Conservation (phyloP, 768 basidiomycete species). For the Nevesoporus exiguus region DNA sequence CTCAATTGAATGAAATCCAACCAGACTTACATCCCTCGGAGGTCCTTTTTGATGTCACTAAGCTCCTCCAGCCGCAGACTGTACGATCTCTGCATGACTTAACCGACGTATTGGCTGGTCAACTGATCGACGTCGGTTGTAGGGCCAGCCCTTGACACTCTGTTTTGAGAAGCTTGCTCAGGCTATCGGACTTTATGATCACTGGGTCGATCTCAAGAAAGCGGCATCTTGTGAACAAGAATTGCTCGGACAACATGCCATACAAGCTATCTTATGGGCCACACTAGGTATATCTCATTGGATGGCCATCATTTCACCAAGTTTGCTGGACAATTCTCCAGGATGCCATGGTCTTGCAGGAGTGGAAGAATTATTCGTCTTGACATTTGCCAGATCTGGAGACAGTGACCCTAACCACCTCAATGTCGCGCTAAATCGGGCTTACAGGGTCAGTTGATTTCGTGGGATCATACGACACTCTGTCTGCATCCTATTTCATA, state of each 20-base stretch:
- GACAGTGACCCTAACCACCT: conserved; percentile 61
- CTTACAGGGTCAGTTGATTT: conserved; percentile 52
- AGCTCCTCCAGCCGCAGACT: conserved; percentile 64
- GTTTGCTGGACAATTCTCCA: conserved; percentile 28
- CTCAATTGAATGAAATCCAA: conserved; percentile 67
- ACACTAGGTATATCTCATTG: conserved; percentile 49
- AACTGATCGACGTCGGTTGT: conserved; percentile 9
- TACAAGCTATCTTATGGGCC: conserved; percentile 71
- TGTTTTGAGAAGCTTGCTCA: conserved; percentile 68
- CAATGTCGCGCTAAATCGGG: conserved; percentile 58
- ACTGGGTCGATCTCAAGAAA: conserved; percentile 61
- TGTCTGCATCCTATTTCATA: conserved; percentile 8
- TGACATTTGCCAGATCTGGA: conserved; percentile 59
- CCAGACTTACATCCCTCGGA: conserved; percentile 73
- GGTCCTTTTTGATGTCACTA: conserved; percentile 71
- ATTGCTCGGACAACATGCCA: conserved; percentile 69
- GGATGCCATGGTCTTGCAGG: conserved; percentile 64
- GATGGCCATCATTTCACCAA: neutral
- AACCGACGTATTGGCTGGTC: neutral
- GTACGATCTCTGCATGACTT: conserved; percentile 34
- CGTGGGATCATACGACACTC: neutral
- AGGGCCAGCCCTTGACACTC: conserved; percentile 71
- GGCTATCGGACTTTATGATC: conserved; percentile 65
- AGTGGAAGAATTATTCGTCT: conserved; percentile 67
- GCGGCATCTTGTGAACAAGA: conserved; percentile 50